A percentile compares a stretch with the other conserved stretches of the same genome.
Evolutionary conservation across 1,284 basidiomycete species (phyloP).

Genomic region (Cryptococcus wingfieldii): DNA sequence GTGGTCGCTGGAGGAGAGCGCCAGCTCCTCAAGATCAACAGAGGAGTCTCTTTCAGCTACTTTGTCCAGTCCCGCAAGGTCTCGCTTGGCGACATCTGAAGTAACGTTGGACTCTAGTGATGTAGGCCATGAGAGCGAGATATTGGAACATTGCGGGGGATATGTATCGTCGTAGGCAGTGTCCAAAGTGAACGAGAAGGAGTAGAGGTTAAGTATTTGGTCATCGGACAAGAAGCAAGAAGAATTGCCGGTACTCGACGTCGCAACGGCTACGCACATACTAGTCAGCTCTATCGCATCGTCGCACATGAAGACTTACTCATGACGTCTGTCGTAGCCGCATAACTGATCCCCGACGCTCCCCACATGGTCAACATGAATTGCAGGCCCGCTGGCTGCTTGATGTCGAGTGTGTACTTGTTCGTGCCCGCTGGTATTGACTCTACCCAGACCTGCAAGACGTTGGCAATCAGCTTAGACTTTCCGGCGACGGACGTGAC

Average conservation of each 20-base stretch:
- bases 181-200: conserved; percentile 44
- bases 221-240: conserved; percentile 37
- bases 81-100: conserved; percentile 5
- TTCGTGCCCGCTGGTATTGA: conserved; percentile 31
- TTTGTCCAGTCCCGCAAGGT: not conserved
- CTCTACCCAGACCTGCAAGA: conserved; percentile 37
- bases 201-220: conserved; percentile 37
- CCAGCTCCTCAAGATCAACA: conserved; percentile 1
- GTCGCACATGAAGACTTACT: conserved; percentile 25
- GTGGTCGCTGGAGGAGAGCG: conserved; percentile 20
- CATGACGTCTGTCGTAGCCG: conserved; percentile 42
- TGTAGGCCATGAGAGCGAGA: conserved; percentile 44
- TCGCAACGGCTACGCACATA: conserved; percentile 22
- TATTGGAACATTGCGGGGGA: conserved; percentile 44
- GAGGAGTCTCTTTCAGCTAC: not conserved
- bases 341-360: conserved; percentile 37
- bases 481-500: not conserved
- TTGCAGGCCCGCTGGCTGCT: conserved; percentile 34
- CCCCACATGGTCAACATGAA: conserved; percentile 47
- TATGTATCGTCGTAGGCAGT: conserved; percentile 16
- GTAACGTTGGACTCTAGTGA: conserved; percentile 38
- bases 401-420: conserved; percentile 32
- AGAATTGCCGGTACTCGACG: conserved; percentile 12
- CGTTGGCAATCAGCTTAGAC: not conserved
- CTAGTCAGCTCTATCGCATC: not conserved